These are phyloP conservation scores for Ophiostoma sp. DNA, from an alignment of 2,329 filamentous ascomycete genomes.

Conservation along the genomic window DNA sequence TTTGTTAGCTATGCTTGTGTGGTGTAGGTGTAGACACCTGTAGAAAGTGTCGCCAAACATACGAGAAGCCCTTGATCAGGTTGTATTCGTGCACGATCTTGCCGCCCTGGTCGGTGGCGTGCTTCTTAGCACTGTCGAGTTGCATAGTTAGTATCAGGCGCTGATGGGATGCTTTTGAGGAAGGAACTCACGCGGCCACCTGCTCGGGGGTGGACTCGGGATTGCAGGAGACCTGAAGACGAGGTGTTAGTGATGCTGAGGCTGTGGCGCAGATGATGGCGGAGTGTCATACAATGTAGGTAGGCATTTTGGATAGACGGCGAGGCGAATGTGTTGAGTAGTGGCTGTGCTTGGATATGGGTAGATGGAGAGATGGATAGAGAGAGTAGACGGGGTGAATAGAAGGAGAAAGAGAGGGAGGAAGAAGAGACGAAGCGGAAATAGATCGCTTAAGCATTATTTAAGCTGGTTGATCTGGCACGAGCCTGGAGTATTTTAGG, in stretches of 20 bases:
- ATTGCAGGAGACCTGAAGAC: constrained; percentile 70
- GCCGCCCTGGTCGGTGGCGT: constrained; percentile 69
- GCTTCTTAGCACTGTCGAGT: constrained; percentile 63
- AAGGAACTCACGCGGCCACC: constrained; percentile 55
- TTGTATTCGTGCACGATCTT: constrained; percentile 78
- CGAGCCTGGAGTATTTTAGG: not conserved
- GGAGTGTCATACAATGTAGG: constrained; percentile 27
- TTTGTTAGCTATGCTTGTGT: not conserved
- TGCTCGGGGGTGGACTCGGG: constrained; percentile 60
- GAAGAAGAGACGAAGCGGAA: constrained; percentile 4
- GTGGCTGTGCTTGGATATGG: not conserved
- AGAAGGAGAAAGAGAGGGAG: not conserved
- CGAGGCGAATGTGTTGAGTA: not conserved
- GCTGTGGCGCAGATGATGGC: not conserved
- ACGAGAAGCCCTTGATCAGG: constrained; percentile 92
- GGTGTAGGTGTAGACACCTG: no score
- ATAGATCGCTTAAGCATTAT: constrained; percentile 9
- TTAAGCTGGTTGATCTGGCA: not conserved
- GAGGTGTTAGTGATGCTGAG: not conserved
- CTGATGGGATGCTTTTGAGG: no score
- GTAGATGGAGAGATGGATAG: not conserved
- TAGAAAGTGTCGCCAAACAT: constrained; percentile 37
- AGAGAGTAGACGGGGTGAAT: not conserved
- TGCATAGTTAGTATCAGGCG: not conserved
- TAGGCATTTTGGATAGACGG: constrained; percentile 26